Conservation (phyloP, 2,329 filamentous ascomycete genomes). For the Rutstroemia sp. region DNA sequence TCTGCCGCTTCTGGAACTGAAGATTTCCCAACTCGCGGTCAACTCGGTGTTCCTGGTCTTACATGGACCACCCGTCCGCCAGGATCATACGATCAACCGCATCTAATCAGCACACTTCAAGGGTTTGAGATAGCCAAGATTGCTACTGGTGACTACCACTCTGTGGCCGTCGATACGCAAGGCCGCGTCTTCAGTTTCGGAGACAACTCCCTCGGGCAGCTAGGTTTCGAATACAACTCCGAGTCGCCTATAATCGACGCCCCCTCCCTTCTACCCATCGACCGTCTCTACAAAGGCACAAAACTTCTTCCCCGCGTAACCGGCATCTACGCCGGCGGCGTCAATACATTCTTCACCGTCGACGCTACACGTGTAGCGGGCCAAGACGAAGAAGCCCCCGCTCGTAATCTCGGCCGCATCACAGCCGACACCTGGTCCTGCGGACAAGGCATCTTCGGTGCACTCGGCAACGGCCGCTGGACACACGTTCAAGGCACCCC, state of each 20-base stretch:
- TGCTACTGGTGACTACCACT: slow-evolving; percentile 82
- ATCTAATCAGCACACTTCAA: slow-evolving; percentile 67
- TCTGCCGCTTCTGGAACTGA: slow-evolving; percentile 76
- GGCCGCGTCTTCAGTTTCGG: slow-evolving; percentile 83
- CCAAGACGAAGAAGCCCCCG: slow-evolving; percentile 34
- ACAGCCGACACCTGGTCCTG: slow-evolving; percentile 80
- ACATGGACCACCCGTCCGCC: slow-evolving; percentile 70
- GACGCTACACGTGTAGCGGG: slow-evolving; percentile 59
- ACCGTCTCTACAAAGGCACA: slow-evolving; percentile 64
- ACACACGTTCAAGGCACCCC: slow-evolving; percentile 75
- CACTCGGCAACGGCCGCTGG: slow-evolving; percentile 80
- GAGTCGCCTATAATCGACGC: slow-evolving; percentile 57
- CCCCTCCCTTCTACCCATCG: slow-evolving; percentile 63
- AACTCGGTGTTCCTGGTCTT: slow-evolving; percentile 79
- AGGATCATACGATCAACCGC: slow-evolving; percentile 73
- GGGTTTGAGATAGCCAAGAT: slow-evolving; percentile 67
- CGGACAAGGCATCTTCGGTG: slow-evolving; percentile 77
- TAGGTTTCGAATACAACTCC: slow-evolving; percentile 68
- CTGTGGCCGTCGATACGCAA: slow-evolving; percentile 65
- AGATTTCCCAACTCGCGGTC: slow-evolving; percentile 72
- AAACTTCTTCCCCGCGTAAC: slow-evolving; percentile 61
- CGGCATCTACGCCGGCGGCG: slow-evolving; percentile 74
- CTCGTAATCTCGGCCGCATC: slow-evolving; percentile 41
- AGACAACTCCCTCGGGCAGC: slow-evolving; percentile 84
- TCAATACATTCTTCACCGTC: slow-evolving; percentile 80